Percentiles rank a stretch among this genome's conserved stretches.
These are phyloP conservation scores for Amanita rimosa DNA, from an alignment of 768 basidiomycete genomes.

Conservation along the genomic window DNA sequence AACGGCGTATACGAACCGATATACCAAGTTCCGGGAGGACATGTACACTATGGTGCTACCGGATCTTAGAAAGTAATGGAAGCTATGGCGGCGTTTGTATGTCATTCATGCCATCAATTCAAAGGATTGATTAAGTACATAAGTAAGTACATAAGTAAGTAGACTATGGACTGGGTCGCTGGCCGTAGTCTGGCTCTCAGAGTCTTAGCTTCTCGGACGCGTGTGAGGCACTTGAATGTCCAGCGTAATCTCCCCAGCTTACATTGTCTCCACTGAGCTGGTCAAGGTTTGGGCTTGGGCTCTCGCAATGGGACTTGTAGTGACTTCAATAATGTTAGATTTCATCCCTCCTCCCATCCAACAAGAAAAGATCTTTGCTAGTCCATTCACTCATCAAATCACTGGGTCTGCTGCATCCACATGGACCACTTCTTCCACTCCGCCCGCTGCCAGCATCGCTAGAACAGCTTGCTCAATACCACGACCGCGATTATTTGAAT, in stretches of 20 bases:
- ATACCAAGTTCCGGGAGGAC: slow-evolving; percentile 18
- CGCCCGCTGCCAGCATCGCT: slow-evolving; percentile 41
- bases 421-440: slow-evolving; percentile 30
- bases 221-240: too few relatives aligned
- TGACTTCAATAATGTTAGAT: slow-evolving; percentile 11
- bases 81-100: too few relatives aligned
- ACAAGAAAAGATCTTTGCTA: slow-evolving; percentile 49
- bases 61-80: too few relatives aligned
- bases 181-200: too few relatives aligned
- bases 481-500: slow-evolving; percentile 62
- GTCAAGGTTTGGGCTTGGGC: slow-evolving; percentile 26
- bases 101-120: too few relatives aligned
- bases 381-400: slow-evolving; percentile 54
- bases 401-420: slow-evolving; percentile 32
- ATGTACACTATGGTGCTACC: slow-evolving; percentile 32
- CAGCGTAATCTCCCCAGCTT: too few relatives aligned
- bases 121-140: too few relatives aligned
- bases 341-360: slow-evolving; percentile 55
- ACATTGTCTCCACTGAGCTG: slow-evolving; percentile 49
- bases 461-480: slow-evolving; percentile 55
- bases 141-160: too few relatives aligned
- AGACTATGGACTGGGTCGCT: too few relatives aligned
- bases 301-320: too few relatives aligned
- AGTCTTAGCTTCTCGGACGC: too few relatives aligned
- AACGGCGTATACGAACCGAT: slow-evolving; percentile 31